Percentiles rank a stretch among this genome's conserved stretches.
Conservation (phyloP, 352 stramenopile species). For the Pythium aquatile region DNA sequence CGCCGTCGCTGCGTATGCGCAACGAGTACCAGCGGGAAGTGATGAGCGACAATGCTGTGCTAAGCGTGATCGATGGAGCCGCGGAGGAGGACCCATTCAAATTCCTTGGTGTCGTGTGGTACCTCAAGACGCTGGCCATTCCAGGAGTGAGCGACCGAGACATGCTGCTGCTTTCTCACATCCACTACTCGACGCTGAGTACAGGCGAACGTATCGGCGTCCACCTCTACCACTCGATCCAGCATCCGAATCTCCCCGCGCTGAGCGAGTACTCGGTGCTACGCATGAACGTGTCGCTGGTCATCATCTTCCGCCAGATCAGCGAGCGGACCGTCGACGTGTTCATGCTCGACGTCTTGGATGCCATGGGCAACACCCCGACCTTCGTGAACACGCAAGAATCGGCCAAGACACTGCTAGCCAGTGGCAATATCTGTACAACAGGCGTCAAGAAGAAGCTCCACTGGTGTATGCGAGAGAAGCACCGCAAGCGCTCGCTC, state of each 20-base stretch:
- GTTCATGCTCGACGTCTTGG: slow-evolving; percentile 47
- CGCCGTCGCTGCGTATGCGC: slow-evolving; percentile 37
- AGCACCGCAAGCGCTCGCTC: slow-evolving; percentile 12
- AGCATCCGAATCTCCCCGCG: slow-evolving; percentile 41
- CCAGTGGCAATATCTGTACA: slow-evolving; percentile 29
- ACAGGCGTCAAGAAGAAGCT: slow-evolving; percentile 57
- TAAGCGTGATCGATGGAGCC: slow-evolving; percentile 41
- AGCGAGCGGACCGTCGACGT: slow-evolving; percentile 38
- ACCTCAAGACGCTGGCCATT: slow-evolving; percentile 32
- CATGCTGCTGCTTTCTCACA: slow-evolving; percentile 37
- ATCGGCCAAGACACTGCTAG: slow-evolving; percentile 33
- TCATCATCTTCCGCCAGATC: slow-evolving; percentile 45
- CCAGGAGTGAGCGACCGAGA: slow-evolving; percentile 41
- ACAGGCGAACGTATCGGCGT: slow-evolving; percentile 57
- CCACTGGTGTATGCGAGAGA: slow-evolving; percentile 43
- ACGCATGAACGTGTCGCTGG: slow-evolving; percentile 44
- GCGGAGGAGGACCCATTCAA: slow-evolving; percentile 51
- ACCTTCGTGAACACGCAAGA: slow-evolving; percentile 46
- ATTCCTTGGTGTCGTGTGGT: slow-evolving; percentile 48
- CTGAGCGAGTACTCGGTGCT: slow-evolving; percentile 32
- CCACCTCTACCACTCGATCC: slow-evolving; percentile 54
- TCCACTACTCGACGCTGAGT: slow-evolving; percentile 36
- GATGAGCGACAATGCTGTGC: slow-evolving; percentile 41
- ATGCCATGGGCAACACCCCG: slow-evolving; percentile 35
- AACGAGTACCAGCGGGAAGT: slow-evolving; percentile 43